A percentile compares a stretch with the other conserved stretches of the same genome.
Conservation (phyloP, 1,284 basidiomycete species). For the Pseudozyma sp. region DNA sequence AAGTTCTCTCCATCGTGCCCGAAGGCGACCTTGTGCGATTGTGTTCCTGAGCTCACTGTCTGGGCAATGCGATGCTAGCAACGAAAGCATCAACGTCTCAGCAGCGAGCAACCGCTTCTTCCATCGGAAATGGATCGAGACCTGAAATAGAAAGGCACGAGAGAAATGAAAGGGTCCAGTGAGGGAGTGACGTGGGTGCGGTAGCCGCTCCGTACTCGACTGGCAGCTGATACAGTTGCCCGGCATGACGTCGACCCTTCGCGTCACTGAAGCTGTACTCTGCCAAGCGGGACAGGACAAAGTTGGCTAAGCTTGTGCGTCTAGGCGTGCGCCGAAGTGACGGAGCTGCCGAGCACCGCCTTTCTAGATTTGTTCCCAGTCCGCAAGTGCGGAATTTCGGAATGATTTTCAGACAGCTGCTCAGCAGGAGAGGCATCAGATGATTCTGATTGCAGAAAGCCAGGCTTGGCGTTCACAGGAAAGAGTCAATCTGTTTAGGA, state of each 20-base stretch:
- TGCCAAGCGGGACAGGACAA: too few relatives aligned
- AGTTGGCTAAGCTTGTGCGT: too few relatives aligned
- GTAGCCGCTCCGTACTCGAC: too few relatives aligned
- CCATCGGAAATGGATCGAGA: not conserved
- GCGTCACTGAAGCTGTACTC: too few relatives aligned
- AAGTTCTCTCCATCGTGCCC: too few relatives aligned
- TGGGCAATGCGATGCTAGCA: too few relatives aligned
- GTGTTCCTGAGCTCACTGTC: too few relatives aligned
- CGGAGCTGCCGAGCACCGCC: not conserved
- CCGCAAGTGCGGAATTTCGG: not conserved
- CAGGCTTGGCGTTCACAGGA: constrained; percentile 9
- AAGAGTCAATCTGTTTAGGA: not conserved
- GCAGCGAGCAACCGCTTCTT: not conserved
- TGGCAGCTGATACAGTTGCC: too few relatives aligned
- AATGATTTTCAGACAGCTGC: not conserved
- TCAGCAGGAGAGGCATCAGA: not conserved
- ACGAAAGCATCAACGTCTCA: not conserved
- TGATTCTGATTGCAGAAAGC: not conserved
- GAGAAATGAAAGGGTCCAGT: not conserved
- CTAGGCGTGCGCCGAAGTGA: not conserved
- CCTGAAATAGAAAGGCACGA: too few relatives aligned
- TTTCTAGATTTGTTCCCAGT: not conserved
- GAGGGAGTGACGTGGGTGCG: not conserved
- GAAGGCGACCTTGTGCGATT: too few relatives aligned
- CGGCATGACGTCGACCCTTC: not conserved